Base-by-base conservation (phyloP, 176 grass and related monocot genomes). In the Aegilops longissima region DNA sequence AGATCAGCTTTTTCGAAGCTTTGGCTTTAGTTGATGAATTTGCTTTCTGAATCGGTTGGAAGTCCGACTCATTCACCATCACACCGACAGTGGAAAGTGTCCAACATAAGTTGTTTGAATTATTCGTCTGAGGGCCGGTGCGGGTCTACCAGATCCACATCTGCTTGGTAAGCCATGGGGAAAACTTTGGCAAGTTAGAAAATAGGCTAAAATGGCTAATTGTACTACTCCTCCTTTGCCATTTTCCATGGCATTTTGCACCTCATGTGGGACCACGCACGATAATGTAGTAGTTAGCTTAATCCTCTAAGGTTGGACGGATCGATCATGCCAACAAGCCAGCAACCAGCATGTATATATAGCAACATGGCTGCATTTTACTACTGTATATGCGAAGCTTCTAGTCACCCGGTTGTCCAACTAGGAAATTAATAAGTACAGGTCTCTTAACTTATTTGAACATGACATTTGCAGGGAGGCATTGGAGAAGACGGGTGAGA, bases 401-500 rank as follows among this genome's bases (percentile, higher is more conserved):
- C 24, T 66, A n/a, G 65, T 33, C 14, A 36, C 25, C 2, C 17
- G 4, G 21, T 74, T 20, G 10, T 80, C 77, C 1, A 2, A 25
- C 12, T 27, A 3, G 61, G 20, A 21, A 23, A 31, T 54, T 76
- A 36, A 61, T 12, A 4, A 52, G 20, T 25, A 20, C 44, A n/a
- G 54, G 18, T 21, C 54, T 2, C 18, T 59, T 59, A 59, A 59
- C 54, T 21, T 59, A 21, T 25, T 27, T 21, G 2, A 3, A 12
- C 52, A 7, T 54, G 34, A 9, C 1, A 6, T 65, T 5, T 31
- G 17, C 63, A 90, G 82, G 58, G 82, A 72, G 14, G 63, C 67
- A n/a, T 59, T 90, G 88, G 70, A 45, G 2, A 67, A 83, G 61
- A 81, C 77, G 5, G 87, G 87, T 4, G 81, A 90, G 74, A 92